Conservation (phyloP, 257 asterid genomes). For the Solanum neorickii region DNA sequence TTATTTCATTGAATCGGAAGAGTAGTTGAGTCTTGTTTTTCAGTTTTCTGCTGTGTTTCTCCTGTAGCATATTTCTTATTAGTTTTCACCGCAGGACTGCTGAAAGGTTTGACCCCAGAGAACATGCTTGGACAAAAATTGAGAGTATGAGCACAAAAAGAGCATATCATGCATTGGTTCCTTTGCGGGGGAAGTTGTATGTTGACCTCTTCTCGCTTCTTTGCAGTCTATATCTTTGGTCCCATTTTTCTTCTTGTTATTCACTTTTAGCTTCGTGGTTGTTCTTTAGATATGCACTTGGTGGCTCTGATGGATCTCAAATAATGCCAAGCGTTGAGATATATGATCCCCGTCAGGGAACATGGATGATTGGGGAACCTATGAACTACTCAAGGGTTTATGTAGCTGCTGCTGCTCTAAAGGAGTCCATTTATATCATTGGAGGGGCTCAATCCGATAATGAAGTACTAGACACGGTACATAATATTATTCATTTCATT, state of each 20-base stretch:
- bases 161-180: slow-evolving; percentile 59
- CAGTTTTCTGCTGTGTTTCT: neutral
- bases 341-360: slow-evolving; percentile 56
- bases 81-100: slow-evolving; percentile 40
- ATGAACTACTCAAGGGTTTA: slow-evolving; percentile 53
- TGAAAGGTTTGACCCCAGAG: slow-evolving; percentile 86
- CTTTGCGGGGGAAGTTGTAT: slow-evolving; percentile 58
- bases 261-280: neutral
- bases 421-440: slow-evolving; percentile 47
- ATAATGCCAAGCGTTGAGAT: slow-evolving; percentile 50
- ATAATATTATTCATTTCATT: neutral
- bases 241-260: neutral
- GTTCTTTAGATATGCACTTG: slow-evolving; percentile 50
- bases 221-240: too few species aligned
- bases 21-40: neutral
- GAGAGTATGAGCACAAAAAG: slow-evolving; percentile 45
- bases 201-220: neutral
- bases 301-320: slow-evolving; percentile 49
- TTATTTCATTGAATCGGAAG: neutral
- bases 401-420: slow-evolving; percentile 37
- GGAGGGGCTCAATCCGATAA: slow-evolving; percentile 44
- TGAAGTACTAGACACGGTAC: slow-evolving; percentile 35
- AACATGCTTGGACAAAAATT: slow-evolving; percentile 60
- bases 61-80: neutral
- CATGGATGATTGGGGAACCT: slow-evolving; percentile 51